Evolutionary conservation across 2,329 filamentous ascomycete genomes (phyloP).

Genomic region (Hymenotorrendiella dingleyae): DNA sequence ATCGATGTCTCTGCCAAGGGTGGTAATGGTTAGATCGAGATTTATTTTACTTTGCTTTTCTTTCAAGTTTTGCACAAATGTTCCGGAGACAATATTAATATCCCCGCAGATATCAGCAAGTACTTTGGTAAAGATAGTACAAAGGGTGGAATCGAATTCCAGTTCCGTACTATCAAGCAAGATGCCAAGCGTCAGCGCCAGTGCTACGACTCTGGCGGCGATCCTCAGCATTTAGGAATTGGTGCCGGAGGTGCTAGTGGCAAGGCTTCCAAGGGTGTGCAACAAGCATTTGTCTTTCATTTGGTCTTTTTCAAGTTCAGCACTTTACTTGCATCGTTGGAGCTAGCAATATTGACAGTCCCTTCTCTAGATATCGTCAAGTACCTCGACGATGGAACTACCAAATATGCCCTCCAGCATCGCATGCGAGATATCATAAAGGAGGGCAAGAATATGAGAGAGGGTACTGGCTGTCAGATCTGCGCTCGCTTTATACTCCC

Average conservation of each 20-base stretch:
- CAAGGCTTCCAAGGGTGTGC: constrained; percentile 9
- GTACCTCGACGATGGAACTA: constrained; percentile 19
- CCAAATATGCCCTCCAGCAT: constrained; percentile 24
- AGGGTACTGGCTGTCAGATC: not conserved
- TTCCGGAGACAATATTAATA: constrained; percentile 2
- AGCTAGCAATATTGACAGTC: constrained; percentile 20
- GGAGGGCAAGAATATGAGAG: constrained; percentile 21
- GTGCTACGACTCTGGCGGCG: constrained; percentile 39
- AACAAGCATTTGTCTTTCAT: not conserved
- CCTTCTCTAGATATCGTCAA: constrained; percentile 19
- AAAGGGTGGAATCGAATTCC: constrained; percentile 51
- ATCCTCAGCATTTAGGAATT: constrained; percentile 33
- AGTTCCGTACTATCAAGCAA: constrained; percentile 51
- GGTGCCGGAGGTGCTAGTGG: not conserved
- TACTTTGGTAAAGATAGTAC: constrained; percentile 55
- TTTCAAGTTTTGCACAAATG: not conserved
- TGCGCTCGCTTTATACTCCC: not conserved
- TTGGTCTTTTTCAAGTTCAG: not conserved
- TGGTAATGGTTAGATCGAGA: not conserved
- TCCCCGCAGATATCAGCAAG: constrained; percentile 47
- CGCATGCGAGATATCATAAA: constrained; percentile 27
- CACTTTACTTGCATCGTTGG: constrained; percentile 4
- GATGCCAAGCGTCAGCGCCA: constrained; percentile 44
- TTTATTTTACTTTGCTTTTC: constrained; percentile 1
- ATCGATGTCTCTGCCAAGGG: constrained; percentile 13